phyloP scores from a whole-genome alignment of 192 early-diverging fungal genomes.

The Geranomyces variabilis region DNA sequence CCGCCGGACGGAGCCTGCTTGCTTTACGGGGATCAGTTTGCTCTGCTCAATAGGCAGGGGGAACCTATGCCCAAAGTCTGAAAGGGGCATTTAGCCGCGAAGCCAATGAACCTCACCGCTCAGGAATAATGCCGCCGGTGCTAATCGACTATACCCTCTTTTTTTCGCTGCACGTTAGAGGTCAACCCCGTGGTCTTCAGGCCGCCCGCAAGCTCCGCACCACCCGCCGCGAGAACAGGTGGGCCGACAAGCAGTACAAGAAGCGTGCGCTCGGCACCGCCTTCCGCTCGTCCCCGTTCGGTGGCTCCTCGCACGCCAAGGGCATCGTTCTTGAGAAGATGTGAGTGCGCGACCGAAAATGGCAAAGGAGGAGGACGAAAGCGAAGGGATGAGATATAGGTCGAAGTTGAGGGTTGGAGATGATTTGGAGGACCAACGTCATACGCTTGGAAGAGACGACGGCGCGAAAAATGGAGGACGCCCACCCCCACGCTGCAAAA shows the following conservation, averaged over 20 bases:
- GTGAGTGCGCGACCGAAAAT: slow-evolving; percentile 50
- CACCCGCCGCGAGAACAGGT: slow-evolving; percentile 96
- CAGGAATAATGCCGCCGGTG: background rate
- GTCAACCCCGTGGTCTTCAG: slow-evolving; percentile 98
- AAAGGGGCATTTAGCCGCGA: background rate
- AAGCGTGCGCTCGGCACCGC: slow-evolving; percentile 97
- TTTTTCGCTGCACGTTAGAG: slow-evolving; percentile 28
- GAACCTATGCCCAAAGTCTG: background rate
- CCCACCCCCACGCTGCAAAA: too few relatives aligned
- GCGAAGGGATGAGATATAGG: too few relatives aligned
- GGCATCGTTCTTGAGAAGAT: slow-evolving; percentile 99
- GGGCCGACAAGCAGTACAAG: slow-evolving; percentile 99
- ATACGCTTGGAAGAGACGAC: too few relatives aligned
- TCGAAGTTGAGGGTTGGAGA: too few relatives aligned
- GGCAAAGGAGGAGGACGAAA: too few relatives aligned
- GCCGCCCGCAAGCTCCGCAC: slow-evolving; percentile 98
- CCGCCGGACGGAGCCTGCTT: background rate
- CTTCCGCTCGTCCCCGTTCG: slow-evolving; percentile 98
- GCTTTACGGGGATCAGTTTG: background rate
- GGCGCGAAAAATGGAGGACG: too few relatives aligned
- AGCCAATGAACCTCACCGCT: background rate
- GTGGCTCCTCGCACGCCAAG: slow-evolving; percentile 99
- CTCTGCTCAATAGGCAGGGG: slow-evolving; percentile 4
- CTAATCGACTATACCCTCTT: background rate
- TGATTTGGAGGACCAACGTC: too few relatives aligned